Base-by-base conservation (phyloP, 441 rosid species). In the Aleurites moluccanus region DNA sequence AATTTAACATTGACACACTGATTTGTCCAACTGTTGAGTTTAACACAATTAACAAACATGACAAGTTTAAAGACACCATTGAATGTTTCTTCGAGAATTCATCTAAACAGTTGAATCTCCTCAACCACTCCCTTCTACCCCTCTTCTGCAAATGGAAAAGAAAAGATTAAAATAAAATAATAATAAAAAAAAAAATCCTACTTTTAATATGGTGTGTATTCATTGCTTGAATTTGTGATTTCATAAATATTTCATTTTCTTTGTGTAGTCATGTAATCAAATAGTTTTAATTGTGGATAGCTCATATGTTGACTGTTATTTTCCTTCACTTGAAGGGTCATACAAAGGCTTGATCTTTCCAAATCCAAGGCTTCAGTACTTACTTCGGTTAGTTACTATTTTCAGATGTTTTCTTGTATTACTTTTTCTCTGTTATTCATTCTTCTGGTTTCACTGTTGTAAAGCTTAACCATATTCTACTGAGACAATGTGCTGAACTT, bases 311-410 rank as follows among this genome's bases (percentile, higher is more conserved):
- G 63, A 52, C 57, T 77, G 35, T 18, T 76, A 59, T 75, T 65
- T 30, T 73, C 80, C 74, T 81, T 80, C 70, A 61, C 78, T 65
- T 91, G 82, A 86, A 96, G 99, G 87, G 90, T 91, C 82, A 95
- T 96, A 80, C 99, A 90, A 88, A 89, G 97, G 80, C 94, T 96
- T 79, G 96, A 94, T 81, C 99, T 96, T 75, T 86, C 98, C 79
- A 94, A 96, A 87, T 92, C 99, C 70, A 96, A 91, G 85, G 98
- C 98, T 82, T 96, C 98, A 64, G 99, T 96, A 61, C 98, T 96
- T 78, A 87, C 96, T 78, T 94, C 98, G 91, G 99, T 96, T 76
- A 86, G 98, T 90, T 72, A 68, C 33, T 67, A 68, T 53, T 59
- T 28, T 49, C 75, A 47, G 50, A 62, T 25, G 73, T 72, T 75